phyloP scores from a whole-genome alignment of 768 basidiomycete genomes.

The Termitomyces heimii region DNA sequence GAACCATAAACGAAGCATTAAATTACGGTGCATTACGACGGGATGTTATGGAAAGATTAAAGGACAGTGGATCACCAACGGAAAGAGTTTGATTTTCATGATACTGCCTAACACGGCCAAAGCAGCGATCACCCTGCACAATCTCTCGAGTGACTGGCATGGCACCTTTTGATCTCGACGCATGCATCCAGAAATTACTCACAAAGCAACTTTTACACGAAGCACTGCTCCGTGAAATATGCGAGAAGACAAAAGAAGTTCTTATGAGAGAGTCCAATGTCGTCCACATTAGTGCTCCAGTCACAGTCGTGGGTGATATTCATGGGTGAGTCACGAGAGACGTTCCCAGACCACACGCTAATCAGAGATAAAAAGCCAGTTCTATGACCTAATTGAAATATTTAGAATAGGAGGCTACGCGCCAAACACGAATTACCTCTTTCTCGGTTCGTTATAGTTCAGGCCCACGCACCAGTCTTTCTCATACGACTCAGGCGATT shows the following conservation, averaged over 20 bases:
- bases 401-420: slow-evolving; percentile 98
- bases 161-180: slow-evolving; percentile 91
- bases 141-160: slow-evolving; percentile 24
- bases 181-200: slow-evolving; percentile 86
- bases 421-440: slow-evolving; percentile 96
- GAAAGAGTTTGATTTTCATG: slow-evolving; percentile 15
- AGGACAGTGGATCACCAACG: slow-evolving; percentile 11
- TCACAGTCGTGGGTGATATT: slow-evolving; percentile 98
- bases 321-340: slow-evolving; percentile 72
- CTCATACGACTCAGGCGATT: slow-evolving; percentile 66
- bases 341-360: slow-evolving; percentile 16
- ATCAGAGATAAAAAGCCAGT: slow-evolving; percentile 69
- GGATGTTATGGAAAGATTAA: slow-evolving; percentile 12
- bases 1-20: slow-evolving; percentile 9
- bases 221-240: slow-evolving; percentile 93
- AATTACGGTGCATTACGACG: slow-evolving; percentile 12
- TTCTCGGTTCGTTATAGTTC: slow-evolving; percentile 67
- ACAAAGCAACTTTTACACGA: slow-evolving; percentile 94
- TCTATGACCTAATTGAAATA: slow-evolving; percentile 98
- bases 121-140: slow-evolving; percentile 21
- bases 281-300: slow-evolving; percentile 92
- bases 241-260: slow-evolving; percentile 99
- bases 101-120: slow-evolving; percentile 30
- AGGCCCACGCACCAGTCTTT: slow-evolving; percentile 5
- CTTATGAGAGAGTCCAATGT: slow-evolving; percentile 99